Conservation (phyloP, 108 stramenopile genomes). For the Nitzschia palea region DNA sequence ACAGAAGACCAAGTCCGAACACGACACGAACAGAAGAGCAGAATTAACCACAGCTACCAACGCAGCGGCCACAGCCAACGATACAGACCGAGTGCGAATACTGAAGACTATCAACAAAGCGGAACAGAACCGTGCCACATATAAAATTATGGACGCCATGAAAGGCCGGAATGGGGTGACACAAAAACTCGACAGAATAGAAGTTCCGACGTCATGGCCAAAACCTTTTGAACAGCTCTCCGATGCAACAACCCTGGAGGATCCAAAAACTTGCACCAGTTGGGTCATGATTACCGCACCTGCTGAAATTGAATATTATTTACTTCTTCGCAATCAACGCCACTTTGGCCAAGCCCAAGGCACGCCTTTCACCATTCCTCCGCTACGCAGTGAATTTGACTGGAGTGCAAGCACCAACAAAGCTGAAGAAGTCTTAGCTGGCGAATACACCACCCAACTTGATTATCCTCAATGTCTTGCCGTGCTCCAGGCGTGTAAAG, state of each 20-base stretch:
- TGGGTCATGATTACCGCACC: not conserved
- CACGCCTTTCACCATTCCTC: too few species aligned
- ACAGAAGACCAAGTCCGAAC: not conserved
- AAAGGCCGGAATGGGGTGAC: too few species aligned
- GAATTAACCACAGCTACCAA: not conserved
- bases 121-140: not conserved
- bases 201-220: constrained; percentile 3
- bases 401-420: not conserved
- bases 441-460: not conserved
- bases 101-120: too few species aligned
- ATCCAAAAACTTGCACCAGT: not conserved
- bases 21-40: not conserved
- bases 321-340: not conserved
- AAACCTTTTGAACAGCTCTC: not conserved
- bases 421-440: not conserved
- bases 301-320: not conserved
- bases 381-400: not conserved
- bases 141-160: too few species aligned
- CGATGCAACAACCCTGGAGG: not conserved
- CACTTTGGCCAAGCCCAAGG: not conserved
- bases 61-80: not conserved
- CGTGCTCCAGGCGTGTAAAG: not conserved
- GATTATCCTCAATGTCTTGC: not conserved
- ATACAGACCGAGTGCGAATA: not conserved
- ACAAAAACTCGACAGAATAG: not conserved